phyloP scores from a whole-genome alignment of 345 rosid species.

The Balakata baccata region DNA sequence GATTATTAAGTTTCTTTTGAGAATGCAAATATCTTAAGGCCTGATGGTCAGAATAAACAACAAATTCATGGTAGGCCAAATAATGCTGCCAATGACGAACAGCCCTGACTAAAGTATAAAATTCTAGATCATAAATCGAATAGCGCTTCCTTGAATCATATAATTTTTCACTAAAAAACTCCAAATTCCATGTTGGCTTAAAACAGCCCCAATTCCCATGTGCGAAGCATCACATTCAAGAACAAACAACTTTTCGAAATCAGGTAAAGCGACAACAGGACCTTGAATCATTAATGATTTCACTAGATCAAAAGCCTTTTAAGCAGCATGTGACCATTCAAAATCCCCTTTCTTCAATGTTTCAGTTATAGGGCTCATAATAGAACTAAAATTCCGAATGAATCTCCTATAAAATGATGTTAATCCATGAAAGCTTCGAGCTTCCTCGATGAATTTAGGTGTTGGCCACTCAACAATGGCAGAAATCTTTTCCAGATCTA shows the following conservation, averaged over 20 bases:
- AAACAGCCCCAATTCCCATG: not conserved
- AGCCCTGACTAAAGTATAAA: not conserved
- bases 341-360: not conserved
- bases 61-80: not conserved
- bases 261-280: not conserved
- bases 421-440: not conserved
- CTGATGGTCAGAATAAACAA: not conserved
- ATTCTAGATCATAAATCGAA: not conserved
- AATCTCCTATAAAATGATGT: not conserved
- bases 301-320: not conserved
- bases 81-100: slow-evolving; percentile 1
- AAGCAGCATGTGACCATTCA: not conserved
- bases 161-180: not conserved
- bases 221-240: slow-evolving; percentile 13
- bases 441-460: not conserved
- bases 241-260: not conserved
- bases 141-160: not conserved
- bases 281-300: not conserved
- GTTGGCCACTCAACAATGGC: not conserved
- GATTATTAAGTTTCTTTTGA: slow-evolving; percentile 5
- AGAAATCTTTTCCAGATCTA: not conserved
- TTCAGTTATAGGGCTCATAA: slow-evolving; percentile 7
- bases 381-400: not conserved
- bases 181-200: slow-evolving; percentile 1
- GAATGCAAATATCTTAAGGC: not conserved